Conservation (phyloP, 805 yeast species). For the Pichia exigua region DNA sequence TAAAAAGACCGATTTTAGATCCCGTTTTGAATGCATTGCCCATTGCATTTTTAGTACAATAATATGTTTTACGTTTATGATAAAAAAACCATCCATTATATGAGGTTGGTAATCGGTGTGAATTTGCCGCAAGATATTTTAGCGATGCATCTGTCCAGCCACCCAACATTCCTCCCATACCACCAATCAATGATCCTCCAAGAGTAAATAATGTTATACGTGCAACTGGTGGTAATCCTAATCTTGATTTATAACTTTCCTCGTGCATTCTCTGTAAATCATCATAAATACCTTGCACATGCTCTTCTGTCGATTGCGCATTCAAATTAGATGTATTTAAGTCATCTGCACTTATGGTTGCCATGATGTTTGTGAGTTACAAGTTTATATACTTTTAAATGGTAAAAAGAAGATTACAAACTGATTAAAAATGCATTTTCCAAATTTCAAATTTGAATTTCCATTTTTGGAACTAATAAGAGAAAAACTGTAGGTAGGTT, state of each 20-base stretch:
- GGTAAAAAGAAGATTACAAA: too few relatives aligned
- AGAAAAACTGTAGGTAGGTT: not conserved
- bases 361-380: constrained; percentile 1
- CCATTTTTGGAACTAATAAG: not conserved
- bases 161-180: constrained; percentile 46
- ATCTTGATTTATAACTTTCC: constrained; percentile 25
- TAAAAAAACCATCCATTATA: constrained; percentile 86
- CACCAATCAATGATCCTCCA: constrained; percentile 37
- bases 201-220: constrained; percentile 36
- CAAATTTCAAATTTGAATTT: not conserved
- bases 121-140: constrained; percentile 67
- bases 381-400: not conserved
- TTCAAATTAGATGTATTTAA: constrained; percentile 11
- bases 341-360: constrained; percentile 13
- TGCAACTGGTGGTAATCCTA: constrained; percentile 41
- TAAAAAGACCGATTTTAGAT: constrained; percentile 35
- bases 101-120: constrained; percentile 70
- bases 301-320: constrained; percentile 9
- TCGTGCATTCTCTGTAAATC: constrained; percentile 12
- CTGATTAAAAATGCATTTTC: not conserved
- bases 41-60: constrained; percentile 52
- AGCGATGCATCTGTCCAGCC: constrained; percentile 52
- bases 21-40: constrained; percentile 38
- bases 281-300: constrained; percentile 8
- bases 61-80: constrained; percentile 76